phyloP scores from a whole-genome alignment of 306 rosid species.

The Glycyrrhiza uralensis region DNA sequence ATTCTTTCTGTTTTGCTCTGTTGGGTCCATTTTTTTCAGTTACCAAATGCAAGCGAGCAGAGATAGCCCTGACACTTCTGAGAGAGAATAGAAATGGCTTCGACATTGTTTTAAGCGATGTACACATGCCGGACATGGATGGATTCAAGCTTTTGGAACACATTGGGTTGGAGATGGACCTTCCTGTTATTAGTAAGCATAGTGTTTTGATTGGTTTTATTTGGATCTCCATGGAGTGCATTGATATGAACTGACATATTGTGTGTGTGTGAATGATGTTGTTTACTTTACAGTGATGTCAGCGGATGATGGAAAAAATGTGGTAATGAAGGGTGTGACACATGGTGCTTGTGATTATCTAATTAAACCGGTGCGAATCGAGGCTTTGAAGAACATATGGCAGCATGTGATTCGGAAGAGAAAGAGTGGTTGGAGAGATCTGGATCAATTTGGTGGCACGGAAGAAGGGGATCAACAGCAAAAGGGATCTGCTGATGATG shows the following conservation, averaged over 20 bases:
- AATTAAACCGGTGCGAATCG: conserved; percentile 87
- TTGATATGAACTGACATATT: conserved; percentile 12
- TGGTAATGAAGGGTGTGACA: conserved; percentile 96
- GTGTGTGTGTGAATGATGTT: conserved; percentile 4
- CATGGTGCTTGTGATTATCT: conserved; percentile 98
- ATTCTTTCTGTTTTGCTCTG: conserved; percentile 21
- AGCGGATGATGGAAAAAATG: conserved; percentile 78
- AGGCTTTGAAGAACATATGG: conserved; percentile 96
- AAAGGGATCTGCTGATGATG: conserved; percentile 67
- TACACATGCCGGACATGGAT: conserved; percentile 99
- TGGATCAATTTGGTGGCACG: conserved; percentile 65
- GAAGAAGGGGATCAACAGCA: conserved; percentile 86
- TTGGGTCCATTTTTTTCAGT: conserved; percentile 47
- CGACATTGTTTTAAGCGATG: conserved; percentile 89
- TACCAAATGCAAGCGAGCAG: conserved; percentile 82
- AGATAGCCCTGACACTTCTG: conserved; percentile 68
- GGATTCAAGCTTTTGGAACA: conserved; percentile 88
- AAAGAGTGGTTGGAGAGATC: conserved; percentile 68
- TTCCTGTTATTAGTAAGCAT: conserved; percentile 92
- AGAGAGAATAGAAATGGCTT: conserved; percentile 79
- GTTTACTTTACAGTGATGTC: conserved; percentile 83
- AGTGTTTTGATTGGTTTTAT: background rate
- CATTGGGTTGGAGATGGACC: conserved; percentile 96
- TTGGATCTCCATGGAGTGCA: background rate
- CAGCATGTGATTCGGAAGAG: conserved; percentile 95